Evolutionary conservation across 148 eudicot genomes (phyloP), one percentile per base, ranked within the genome.

Genomic region (Amaranthus palmeri): DNA sequence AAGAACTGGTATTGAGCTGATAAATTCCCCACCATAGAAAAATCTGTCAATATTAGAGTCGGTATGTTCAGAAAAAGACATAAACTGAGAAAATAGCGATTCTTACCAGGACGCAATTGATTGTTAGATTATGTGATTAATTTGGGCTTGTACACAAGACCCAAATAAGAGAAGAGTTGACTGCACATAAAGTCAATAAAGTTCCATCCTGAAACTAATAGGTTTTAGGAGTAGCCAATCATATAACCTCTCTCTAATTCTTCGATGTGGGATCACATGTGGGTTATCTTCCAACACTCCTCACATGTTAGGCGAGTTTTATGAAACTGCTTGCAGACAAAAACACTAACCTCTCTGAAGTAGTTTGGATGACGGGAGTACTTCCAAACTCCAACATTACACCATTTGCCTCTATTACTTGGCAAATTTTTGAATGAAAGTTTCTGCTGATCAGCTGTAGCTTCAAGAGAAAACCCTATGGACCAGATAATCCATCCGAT

Each of bases 321-420:
- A 25, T 25, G 36, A 25, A 25, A 25, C 36, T 25, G 36, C 36
- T 0, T 25, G 36, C 36, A 25, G 36, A 25, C 36, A 25, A 14
- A 7, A 68, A 61, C 13, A 42, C 81, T 78, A 55, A 91, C 98
- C 97, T 95, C 98, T 48, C 97, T 97, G 75, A 91, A 91, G 69
- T 95, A 95, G 81, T 95, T 95, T 58, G 98, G 98, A 74, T 95
- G 98, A 67, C 98, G 96, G 70, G 98, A 80, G 68, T 85, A 95
- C 71, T 83, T 87, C 98, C 98, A 95, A 57, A 95, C 76, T 59
- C 98, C 98, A 78, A 85, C 83, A 80, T 82, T 51, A 65, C 97
- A 95, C 98, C 98, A 95, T 71, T 86, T 95, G 15, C 98, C 98
- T 79, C 97, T 84, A 55, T 82, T 95, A 44, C 77, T 87, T 25